These are phyloP conservation scores for Naumovozyma baii DNA, from an alignment of 805 yeast species.

Conservation along the genomic window DNA sequence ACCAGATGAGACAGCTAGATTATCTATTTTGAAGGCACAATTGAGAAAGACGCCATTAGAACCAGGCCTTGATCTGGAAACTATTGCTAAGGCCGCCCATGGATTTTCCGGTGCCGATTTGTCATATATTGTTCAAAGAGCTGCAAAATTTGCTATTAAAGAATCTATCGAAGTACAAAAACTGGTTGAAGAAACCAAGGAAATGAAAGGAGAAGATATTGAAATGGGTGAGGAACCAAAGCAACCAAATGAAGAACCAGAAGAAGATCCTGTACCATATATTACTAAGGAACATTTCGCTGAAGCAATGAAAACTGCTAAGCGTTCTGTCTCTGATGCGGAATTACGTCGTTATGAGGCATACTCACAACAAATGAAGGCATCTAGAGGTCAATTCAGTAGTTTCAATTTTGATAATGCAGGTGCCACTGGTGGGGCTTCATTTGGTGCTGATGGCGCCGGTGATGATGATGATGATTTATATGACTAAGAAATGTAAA, in stretches of 20 bases:
- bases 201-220: conserved; percentile 41
- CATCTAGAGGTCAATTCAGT: conserved; percentile 90
- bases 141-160: conserved; percentile 97
- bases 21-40: conserved; percentile 90
- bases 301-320: conserved; percentile 99
- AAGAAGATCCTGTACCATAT: conserved; percentile 90
- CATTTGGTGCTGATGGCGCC: conserved; percentile 28
- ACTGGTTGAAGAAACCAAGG: conserved; percentile 35
- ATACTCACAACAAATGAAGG: conserved; percentile 90
- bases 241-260: conserved; percentile 46
- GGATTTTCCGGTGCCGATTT: conserved; percentile 99
- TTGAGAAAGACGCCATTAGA: conserved; percentile 97
- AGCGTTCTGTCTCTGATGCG: conserved; percentile 92
- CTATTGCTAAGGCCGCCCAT: conserved; percentile 87
- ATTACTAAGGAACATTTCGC: conserved; percentile 91
- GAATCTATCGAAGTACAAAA: conserved; percentile 80
- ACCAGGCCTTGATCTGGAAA: conserved; percentile 82
- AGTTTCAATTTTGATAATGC: conserved; percentile 73
- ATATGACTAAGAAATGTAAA: conserved; percentile 34
- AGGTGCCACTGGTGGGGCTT: conserved; percentile 38
- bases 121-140: conserved; percentile 92
- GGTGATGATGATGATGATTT: conserved; percentile 60
- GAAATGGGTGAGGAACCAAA: conserved; percentile 26
- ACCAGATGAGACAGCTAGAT: conserved; percentile 91
- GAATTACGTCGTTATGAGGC: conserved; percentile 98